A percentile compares a stretch with the other conserved stretches of the same genome.
Conservation (phyloP, 192 early-diverging fungal genomes). For the Rhizophagus sp. region DNA sequence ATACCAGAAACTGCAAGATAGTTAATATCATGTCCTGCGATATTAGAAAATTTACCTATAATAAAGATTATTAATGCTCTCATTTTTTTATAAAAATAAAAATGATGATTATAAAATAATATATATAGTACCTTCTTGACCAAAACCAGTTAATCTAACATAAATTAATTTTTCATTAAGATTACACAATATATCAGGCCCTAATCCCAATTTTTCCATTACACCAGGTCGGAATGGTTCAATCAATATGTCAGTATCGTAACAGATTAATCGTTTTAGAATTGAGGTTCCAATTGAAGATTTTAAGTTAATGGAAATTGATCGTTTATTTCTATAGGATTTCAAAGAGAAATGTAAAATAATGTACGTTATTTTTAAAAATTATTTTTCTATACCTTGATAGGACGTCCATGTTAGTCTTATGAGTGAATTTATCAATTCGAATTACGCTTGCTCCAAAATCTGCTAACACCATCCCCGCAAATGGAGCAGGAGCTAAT, state of each 20-base stretch:
- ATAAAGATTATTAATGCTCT: neutral
- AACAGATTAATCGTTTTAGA: slow-evolving; percentile 41
- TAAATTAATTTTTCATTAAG: slow-evolving; percentile 59
- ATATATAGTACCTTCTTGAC: slow-evolving; percentile 47
- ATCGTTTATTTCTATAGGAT: slow-evolving; percentile 58
- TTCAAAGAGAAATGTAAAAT: slow-evolving; percentile 7
- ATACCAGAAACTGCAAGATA: slow-evolving; percentile 67
- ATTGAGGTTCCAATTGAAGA: slow-evolving; percentile 44
- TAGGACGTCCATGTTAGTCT: slow-evolving; percentile 46
- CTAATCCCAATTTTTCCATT: slow-evolving; percentile 66
- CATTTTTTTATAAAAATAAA: neutral
- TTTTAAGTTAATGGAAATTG: slow-evolving; percentile 64
- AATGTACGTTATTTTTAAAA: neutral
- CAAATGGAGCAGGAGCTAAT: slow-evolving; percentile 67
- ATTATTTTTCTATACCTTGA: slow-evolving; percentile 33
- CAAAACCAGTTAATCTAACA: slow-evolving; percentile 70
- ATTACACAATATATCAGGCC: slow-evolving; percentile 56
- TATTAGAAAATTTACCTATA: slow-evolving; percentile 47
- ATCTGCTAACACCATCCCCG: slow-evolving; percentile 66
- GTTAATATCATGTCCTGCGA: slow-evolving; percentile 69
- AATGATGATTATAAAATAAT: neutral
- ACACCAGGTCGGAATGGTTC: slow-evolving; percentile 74
- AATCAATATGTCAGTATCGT: slow-evolving; percentile 58
- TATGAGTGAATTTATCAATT: slow-evolving; percentile 49
- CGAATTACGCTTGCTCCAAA: slow-evolving; percentile 70